A percentile compares a stretch with the other conserved stretches of the same genome.
These are phyloP conservation scores for Saturnispora zaruensis DNA, from an alignment of 805 yeast genomes.

Conservation along the genomic window DNA sequence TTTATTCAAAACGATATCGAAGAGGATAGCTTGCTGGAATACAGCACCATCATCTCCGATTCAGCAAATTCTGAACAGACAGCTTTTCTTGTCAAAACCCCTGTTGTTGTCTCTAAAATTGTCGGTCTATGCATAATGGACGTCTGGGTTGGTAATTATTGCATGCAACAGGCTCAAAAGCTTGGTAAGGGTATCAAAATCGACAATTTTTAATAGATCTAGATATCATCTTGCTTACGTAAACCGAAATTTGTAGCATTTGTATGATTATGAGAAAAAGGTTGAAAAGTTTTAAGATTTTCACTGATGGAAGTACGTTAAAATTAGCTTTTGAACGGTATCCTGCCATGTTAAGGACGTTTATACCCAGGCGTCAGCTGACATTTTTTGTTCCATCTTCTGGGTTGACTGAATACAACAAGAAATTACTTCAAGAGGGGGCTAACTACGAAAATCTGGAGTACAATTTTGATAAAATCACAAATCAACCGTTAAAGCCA, in stretches of 20 bases:
- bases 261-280: not conserved
- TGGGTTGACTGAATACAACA: conserved; percentile 10
- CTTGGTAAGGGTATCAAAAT: conserved; percentile 26
- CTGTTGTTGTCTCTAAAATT: conserved; percentile 41
- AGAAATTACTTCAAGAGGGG: conserved; percentile 7
- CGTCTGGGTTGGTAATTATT: conserved; percentile 39
- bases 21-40: conserved; percentile 35
- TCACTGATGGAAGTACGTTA: not conserved
- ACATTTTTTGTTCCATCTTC: conserved; percentile 12
- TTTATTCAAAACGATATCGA: conserved; percentile 38
- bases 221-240: not conserved
- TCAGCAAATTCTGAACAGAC: conserved; percentile 8
- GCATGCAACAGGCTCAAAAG: conserved; percentile 28
- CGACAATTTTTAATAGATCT: conserved; percentile 23
- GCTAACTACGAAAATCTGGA: conserved; percentile 8
- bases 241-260: not conserved
- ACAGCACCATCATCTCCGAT: conserved; percentile 32
- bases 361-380: not conserved
- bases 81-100: conserved; percentile 17
- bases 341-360: not conserved
- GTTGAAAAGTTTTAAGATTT: not conserved
- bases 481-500: not conserved
- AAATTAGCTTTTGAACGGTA: not conserved
- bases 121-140: conserved; percentile 65
- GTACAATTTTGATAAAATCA: conserved; percentile 7